These are phyloP conservation scores for Papiliotrema laurentii DNA, from an alignment of 1,284 basidiomycete species.

Conservation along the genomic window DNA sequence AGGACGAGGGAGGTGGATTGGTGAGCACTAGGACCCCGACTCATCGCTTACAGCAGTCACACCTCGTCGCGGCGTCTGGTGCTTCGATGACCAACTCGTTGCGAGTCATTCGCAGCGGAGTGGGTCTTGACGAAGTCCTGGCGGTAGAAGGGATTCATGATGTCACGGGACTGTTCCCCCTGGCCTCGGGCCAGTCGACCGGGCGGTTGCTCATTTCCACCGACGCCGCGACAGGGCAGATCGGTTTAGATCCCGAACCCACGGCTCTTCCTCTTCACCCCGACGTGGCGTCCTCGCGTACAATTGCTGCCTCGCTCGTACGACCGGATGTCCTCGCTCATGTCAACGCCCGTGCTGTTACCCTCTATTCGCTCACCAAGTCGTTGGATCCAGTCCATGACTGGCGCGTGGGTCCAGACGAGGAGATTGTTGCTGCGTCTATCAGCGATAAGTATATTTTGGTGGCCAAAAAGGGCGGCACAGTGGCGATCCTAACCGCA, in stretches of 20 bases:
- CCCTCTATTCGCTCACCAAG: constrained; percentile 46
- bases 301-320: constrained; percentile 60
- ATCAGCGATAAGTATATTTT: constrained; percentile 63
- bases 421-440: constrained; percentile 63
- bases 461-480: constrained; percentile 60
- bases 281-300: constrained; percentile 50
- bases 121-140: constrained; percentile 68
- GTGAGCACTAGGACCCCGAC: constrained; percentile 49
- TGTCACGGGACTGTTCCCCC: constrained; percentile 62
- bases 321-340: constrained; percentile 58
- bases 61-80: constrained; percentile 87
- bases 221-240: constrained; percentile 11
- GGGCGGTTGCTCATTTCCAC: constrained; percentile 28
- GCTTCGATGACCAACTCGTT: constrained; percentile 74
- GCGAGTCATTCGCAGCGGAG: constrained; percentile 77
- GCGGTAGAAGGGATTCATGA: constrained; percentile 59
- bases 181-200: too few relatives aligned
- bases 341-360: constrained; percentile 59
- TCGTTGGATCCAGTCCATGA: constrained; percentile 4
- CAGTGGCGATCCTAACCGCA: constrained; percentile 55
- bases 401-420: constrained; percentile 31
- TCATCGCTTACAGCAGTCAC: constrained; percentile 52
- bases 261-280: constrained; percentile 45
- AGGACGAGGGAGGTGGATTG: constrained; percentile 69
- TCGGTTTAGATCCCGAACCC: constrained; percentile 45